Base-by-base conservation (phyloP, 2,329 filamentous ascomycete genomes). In the Drechslerella coelobrocha region DNA sequence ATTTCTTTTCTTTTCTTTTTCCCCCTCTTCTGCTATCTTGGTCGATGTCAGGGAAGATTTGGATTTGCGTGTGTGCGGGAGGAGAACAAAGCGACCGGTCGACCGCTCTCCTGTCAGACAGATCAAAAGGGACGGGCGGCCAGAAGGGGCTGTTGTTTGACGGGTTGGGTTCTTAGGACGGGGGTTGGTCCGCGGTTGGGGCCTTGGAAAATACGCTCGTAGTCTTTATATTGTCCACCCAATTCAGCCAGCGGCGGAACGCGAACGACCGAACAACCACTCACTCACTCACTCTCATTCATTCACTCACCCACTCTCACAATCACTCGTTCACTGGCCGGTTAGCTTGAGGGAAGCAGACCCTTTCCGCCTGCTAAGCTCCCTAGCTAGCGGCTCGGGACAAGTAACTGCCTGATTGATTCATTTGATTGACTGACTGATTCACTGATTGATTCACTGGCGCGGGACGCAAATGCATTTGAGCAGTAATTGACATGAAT, bases 41-140 rank as follows among this genome's bases (percentile, higher is more conserved):
- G 31, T 37, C 51, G 29, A 29, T 47, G 19, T 26, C 47, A 24
- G 47, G 56, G 56, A 59, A 57, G 45, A 61, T 27, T 55, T 56
- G 55, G 41, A 41, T 43, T 52, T 24, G 45, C 41, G 48, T 31
- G 45, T 27, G 51, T 45, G 41, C 23, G 27, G 45, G 51, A 62
- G 45, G 57, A 47, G 65, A 62, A 69, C 65, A 62, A 69, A 69
- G 65, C 65, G 51, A 61, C 63, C 27, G 56, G 10, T 19, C 12
- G 29, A 6, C 6, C 29, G 29, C 6, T 7, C 19, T 52, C 34
- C 43, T 37, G 47, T 48, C 39, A 61, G 29, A 31, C 29, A 6
- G 29, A 31, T 31, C 29, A 31, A 31, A 31, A 12, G 29, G 29
- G 29, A 6, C 12, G 56, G 60, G 57, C 41, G 62, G 50, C 54